These are phyloP conservation scores for Macrocystidia cucumis DNA, from an alignment of 1,284 basidiomycete species.

Conservation along the genomic window DNA sequence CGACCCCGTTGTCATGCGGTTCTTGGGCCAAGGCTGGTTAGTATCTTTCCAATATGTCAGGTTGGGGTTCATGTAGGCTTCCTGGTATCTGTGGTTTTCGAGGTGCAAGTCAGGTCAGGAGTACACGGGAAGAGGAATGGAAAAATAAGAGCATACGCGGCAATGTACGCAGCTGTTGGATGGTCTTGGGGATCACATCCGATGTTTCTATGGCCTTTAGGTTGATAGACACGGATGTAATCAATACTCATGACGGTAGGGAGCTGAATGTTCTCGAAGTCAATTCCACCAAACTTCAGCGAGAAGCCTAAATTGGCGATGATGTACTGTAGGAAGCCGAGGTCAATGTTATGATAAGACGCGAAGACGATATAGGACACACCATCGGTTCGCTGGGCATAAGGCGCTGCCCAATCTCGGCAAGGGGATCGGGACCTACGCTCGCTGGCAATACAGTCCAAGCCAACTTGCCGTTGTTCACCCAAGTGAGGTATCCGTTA, in stretches of 20 bases:
- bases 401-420: conserved; percentile 63
- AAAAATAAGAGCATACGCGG: conserved; percentile 33
- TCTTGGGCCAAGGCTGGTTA: conserved; percentile 31
- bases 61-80: conserved; percentile 44
- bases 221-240: conserved; percentile 81
- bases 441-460: conserved; percentile 72
- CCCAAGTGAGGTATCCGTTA: conserved; percentile 74
- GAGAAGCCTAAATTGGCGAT: conserved; percentile 59
- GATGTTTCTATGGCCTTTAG: conserved; percentile 55
- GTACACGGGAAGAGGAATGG: neutral
- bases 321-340: conserved; percentile 43
- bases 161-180: conserved; percentile 70
- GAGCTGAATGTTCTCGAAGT: conserved; percentile 54
- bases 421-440: conserved; percentile 52
- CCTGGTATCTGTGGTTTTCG: conserved; percentile 27
- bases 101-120: conserved; percentile 1
- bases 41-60: conserved; percentile 40
- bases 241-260: conserved; percentile 70
- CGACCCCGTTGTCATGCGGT: conserved; percentile 17
- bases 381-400: conserved; percentile 84
- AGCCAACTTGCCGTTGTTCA: conserved; percentile 52
- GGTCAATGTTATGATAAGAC: conserved; percentile 7
- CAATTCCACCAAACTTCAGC: conserved; percentile 59
- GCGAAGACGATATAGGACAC: conserved; percentile 10
- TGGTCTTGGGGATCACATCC: conserved; percentile 77